Conservation (phyloP, 352 stramenopile species). For the Peronospora destructor region DNA sequence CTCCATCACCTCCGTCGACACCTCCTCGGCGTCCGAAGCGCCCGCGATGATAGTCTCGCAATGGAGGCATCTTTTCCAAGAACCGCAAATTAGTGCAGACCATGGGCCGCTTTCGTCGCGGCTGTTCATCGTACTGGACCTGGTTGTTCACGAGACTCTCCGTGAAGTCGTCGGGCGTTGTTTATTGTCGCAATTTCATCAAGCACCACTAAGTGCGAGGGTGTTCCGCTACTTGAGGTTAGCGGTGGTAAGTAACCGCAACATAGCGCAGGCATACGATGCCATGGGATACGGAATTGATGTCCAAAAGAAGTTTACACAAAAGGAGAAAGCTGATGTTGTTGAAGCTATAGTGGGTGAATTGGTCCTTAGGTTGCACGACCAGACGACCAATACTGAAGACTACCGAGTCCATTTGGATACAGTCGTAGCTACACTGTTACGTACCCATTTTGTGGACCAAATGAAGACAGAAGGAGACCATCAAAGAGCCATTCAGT, state of each 20-base stretch:
- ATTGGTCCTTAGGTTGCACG: slow-evolving; percentile 44
- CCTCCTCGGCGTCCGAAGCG: slow-evolving; percentile 52
- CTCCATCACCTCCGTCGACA: slow-evolving; percentile 45
- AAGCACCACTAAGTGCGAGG: slow-evolving; percentile 42
- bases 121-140: slow-evolving; percentile 10
- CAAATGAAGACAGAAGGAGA: slow-evolving; percentile 16
- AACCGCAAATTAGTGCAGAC: slow-evolving; percentile 52
- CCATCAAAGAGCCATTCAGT: slow-evolving; percentile 31
- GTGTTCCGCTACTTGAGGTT: slow-evolving; percentile 65
- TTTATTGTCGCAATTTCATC: slow-evolving; percentile 58
- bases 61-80: slow-evolving; percentile 56
- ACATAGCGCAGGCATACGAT: slow-evolving; percentile 59
- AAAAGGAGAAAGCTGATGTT: slow-evolving; percentile 61
- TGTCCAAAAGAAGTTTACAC: slow-evolving; percentile 16
- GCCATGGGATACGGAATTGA: slow-evolving; percentile 45
- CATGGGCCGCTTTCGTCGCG: slow-evolving; percentile 50
- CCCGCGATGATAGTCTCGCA: slow-evolving; percentile 54
- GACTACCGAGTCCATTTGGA: slow-evolving; percentile 44
- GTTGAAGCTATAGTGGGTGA: slow-evolving; percentile 65
- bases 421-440: slow-evolving; percentile 41
- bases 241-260: slow-evolving; percentile 61
- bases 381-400: slow-evolving; percentile 1
- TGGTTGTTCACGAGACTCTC: slow-evolving; percentile 8
- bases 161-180: slow-evolving; percentile 55
- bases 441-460: slow-evolving; percentile 55